Percentiles rank a stretch among this genome's conserved stretches.
Conservation (phyloP, 116 monocot genomes). For the Papilionanthe hybrid region DNA sequence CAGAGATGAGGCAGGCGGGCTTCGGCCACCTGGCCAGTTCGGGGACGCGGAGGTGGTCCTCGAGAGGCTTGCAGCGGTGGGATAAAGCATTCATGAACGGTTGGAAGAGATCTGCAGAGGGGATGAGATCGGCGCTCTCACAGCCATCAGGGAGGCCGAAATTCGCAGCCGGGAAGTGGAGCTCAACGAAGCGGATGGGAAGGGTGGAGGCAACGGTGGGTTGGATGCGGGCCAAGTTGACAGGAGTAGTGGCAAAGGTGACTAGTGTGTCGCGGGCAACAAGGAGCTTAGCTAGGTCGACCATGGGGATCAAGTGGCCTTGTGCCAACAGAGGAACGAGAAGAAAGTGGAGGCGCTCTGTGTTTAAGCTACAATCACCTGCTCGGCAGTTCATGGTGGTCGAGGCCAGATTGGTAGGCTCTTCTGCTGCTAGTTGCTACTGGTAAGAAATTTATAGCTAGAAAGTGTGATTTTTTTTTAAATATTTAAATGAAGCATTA, state of each 20-base stretch:
- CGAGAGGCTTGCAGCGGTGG: constrained; percentile 14
- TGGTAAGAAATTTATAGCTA: too few relatives aligned
- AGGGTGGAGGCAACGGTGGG: constrained; percentile 1
- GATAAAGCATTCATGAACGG: constrained; percentile 11
- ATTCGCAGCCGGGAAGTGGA: constrained; percentile 21
- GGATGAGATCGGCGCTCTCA: constrained; percentile 31
- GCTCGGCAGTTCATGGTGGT: not conserved
- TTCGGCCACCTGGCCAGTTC: not conserved
- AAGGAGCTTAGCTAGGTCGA: constrained; percentile 31
- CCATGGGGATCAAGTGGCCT: constrained; percentile 44
- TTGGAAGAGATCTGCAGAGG: not conserved
- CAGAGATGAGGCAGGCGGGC: constrained; percentile 24
- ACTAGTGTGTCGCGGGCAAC: constrained; percentile 20
- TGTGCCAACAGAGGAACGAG: constrained; percentile 31
- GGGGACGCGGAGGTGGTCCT: not conserved
- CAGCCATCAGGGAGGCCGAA: constrained; percentile 34
- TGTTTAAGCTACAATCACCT: not conserved
- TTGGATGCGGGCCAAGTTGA: constrained; percentile 23
- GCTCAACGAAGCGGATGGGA: constrained; percentile 12
- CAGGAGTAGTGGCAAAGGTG: constrained; percentile 37
- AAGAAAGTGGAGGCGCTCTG: constrained; percentile 19
- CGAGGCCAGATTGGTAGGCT: not conserved
- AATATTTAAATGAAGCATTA: too few relatives aligned
- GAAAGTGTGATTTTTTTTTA: too few relatives aligned
- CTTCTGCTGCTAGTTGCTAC: not conserved